Evolutionary conservation across 495 filamentous ascomycete species (phyloP).

Genomic region (Penicillium antarcticum): DNA sequence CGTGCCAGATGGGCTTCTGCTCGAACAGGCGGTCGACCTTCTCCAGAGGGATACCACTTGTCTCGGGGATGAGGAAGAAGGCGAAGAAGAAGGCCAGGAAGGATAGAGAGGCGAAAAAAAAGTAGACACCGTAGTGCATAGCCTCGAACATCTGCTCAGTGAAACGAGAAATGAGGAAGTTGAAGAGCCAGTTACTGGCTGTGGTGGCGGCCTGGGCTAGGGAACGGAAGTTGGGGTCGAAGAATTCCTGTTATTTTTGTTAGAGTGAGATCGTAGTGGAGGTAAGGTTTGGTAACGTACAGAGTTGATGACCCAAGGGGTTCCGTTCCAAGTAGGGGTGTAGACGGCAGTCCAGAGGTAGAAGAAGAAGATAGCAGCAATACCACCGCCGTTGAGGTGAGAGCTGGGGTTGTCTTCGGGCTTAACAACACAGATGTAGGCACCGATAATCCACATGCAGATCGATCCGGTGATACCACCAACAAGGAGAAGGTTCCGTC

Average conservation of each 20-base stretch:
- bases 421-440: constrained; percentile 58
- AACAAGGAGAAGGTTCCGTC: constrained; percentile 64
- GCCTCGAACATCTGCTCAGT: constrained; percentile 70
- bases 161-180: constrained; percentile 70
- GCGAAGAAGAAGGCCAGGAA: constrained; percentile 62
- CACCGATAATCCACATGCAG: constrained; percentile 73
- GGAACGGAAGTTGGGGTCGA: constrained; percentile 58
- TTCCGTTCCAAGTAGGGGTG: constrained; percentile 70
- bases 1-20: constrained; percentile 50
- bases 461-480: constrained; percentile 66
- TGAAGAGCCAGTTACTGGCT: constrained; percentile 72
- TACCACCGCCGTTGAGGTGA: constrained; percentile 52
- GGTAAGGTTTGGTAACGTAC: constrained; percentile 8
- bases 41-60: constrained; percentile 52
- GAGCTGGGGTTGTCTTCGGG: constrained; percentile 38
- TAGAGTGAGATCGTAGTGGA: background rate
- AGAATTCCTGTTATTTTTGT: constrained; percentile 44
- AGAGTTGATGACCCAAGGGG: constrained; percentile 61
- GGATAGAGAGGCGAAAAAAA: constrained; percentile 73
- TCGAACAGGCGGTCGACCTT: constrained; percentile 55
- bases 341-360: constrained; percentile 77
- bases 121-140: constrained; percentile 71
- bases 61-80: constrained; percentile 66
- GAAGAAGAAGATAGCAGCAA: constrained; percentile 72
- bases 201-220: constrained; percentile 67